Conservation (phyloP, 192 early-diverging fungal genomes). For the Jimgerdemannia flammicorona region DNA sequence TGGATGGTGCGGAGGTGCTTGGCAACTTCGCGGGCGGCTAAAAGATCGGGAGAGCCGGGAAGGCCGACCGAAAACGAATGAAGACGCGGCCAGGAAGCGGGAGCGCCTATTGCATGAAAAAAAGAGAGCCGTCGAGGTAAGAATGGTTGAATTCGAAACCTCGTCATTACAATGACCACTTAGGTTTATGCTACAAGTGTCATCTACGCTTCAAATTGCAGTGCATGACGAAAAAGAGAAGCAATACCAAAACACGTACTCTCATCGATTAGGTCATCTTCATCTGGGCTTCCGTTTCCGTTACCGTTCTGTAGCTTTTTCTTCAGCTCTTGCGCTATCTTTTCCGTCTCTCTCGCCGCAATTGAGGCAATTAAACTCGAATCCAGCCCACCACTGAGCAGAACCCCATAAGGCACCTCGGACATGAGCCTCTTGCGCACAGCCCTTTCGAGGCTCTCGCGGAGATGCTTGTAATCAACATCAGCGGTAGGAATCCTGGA, state of each 20-base stretch:
- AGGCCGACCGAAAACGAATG: constrained; percentile 98
- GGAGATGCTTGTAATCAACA: constrained; percentile 67
- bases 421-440: constrained; percentile 97
- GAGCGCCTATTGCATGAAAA: constrained; percentile 43
- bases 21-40: constrained; percentile 86
- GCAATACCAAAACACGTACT: constrained; percentile 17
- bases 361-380: constrained; percentile 94
- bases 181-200: too few species aligned
- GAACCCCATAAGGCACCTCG: constrained; percentile 97
- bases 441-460: constrained; percentile 77
- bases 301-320: neutral
- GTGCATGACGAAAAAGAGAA: too few species aligned
- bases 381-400: constrained; percentile 93
- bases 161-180: neutral
- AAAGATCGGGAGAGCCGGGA: constrained; percentile 88
- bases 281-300: constrained; percentile 36
- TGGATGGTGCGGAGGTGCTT: constrained; percentile 88
- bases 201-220: too few species aligned
- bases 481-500: constrained; percentile 46
- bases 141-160: constrained; percentile 6
- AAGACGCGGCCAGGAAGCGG: constrained; percentile 77
- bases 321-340: constrained; percentile 46
- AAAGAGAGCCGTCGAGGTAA: constrained; percentile 1
- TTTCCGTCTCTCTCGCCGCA: constrained; percentile 78
- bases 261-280: constrained; percentile 63